Conservation (phyloP, 78 protist species). For the Parvularia atlantis region DNA sequence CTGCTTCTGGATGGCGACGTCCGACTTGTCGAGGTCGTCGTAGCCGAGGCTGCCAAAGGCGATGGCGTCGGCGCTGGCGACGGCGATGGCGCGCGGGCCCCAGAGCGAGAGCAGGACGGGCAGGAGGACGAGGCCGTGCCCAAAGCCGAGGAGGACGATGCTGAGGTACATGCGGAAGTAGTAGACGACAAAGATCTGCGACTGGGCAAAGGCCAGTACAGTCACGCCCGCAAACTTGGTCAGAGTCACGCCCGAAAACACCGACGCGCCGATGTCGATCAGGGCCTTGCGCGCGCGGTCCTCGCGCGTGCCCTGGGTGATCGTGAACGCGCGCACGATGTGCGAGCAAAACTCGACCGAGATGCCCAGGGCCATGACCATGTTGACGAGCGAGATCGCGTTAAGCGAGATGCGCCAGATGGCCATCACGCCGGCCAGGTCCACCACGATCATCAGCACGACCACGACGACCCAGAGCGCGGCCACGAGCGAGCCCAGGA, state of each 20-base stretch:
- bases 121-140: slow-evolving; percentile 46
- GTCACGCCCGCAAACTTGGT: slow-evolving; percentile 60
- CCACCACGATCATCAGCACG: slow-evolving; percentile 41
- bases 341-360: slow-evolving; percentile 67
- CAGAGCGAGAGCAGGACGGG: slow-evolving; percentile 41
- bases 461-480: slow-evolving; percentile 28
- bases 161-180: slow-evolving; percentile 57
- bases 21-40: no score
- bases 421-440: slow-evolving; percentile 46
- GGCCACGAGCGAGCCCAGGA: slow-evolving; percentile 21
- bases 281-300: slow-evolving; percentile 38
- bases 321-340: slow-evolving; percentile 24
- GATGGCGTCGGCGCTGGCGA: neutral
- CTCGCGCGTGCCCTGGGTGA: slow-evolving; percentile 4
- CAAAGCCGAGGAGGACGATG: slow-evolving; percentile 49
- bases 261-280: slow-evolving; percentile 45
- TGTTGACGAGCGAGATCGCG: slow-evolving; percentile 61
- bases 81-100: slow-evolving; percentile 21
- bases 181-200: slow-evolving; percentile 26
- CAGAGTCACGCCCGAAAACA: slow-evolving; percentile 48
- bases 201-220: slow-evolving; percentile 45
- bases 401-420: slow-evolving; percentile 49
- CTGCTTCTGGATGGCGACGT: no score
- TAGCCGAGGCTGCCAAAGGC: neutral
- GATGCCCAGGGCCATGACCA: slow-evolving; percentile 63